Evolutionary conservation across 164 flowering plant genomes (phyloP).

Genomic region (Dillenia turbinata): DNA sequence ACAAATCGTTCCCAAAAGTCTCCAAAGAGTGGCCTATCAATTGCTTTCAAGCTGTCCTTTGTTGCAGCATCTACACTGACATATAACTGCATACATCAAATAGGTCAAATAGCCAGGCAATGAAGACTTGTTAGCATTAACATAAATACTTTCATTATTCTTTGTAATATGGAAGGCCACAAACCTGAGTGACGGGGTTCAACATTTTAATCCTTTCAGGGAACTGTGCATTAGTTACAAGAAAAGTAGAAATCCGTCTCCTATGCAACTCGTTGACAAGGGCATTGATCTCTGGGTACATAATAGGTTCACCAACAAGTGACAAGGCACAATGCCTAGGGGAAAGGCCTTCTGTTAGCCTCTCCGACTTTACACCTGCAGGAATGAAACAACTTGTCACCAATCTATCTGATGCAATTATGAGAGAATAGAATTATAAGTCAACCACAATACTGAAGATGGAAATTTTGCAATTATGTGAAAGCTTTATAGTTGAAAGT

Average conservation of each 20-base stretch:
- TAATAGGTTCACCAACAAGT: conserved; percentile 98
- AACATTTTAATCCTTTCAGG: conserved; percentile 79
- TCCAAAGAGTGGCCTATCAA: conserved; percentile 95
- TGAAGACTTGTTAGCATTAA: not conserved
- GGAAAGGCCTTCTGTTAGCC: conserved; percentile 74
- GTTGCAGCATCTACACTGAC: conserved; percentile 99
- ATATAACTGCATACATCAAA: conserved; percentile 62
- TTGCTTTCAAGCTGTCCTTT: conserved; percentile 93
- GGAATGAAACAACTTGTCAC: conserved; percentile 5
- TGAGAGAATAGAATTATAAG: not conserved
- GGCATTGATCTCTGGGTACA: conserved; percentile 95
- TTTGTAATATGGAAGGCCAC: not conserved
- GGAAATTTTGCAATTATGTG: too few species aligned
- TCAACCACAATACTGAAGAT: too few species aligned
- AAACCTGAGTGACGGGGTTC: conserved; percentile 89
- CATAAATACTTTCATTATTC: not conserved
- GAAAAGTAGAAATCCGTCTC: conserved; percentile 88
- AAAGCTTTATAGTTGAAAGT: too few species aligned
- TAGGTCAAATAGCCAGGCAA: not conserved
- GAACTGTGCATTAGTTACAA: conserved; percentile 98
- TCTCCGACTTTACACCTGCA: conserved; percentile 75
- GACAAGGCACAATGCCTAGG: conserved; percentile 99
- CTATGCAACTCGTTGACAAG: conserved; percentile 89
- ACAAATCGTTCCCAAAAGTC: conserved; percentile 98
- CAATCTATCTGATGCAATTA: conserved; percentile 3